Conservation (phyloP, 176 grass and related monocot genomes). For the Stipa capillata region DNA sequence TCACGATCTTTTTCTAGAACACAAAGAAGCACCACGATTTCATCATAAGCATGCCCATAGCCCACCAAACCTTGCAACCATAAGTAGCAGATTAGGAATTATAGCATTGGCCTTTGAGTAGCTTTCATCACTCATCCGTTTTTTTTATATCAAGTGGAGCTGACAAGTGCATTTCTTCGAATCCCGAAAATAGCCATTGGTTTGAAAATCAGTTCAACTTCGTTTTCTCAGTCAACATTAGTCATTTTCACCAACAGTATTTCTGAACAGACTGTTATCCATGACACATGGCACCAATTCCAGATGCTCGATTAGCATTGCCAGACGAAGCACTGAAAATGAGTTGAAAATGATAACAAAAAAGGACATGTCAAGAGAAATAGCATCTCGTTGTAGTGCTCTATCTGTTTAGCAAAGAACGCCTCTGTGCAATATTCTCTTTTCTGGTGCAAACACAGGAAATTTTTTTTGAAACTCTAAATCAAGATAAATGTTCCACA, state of each 20-base stretch:
- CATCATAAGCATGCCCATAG: neutral
- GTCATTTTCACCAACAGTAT: neutral
- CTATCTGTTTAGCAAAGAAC: neutral
- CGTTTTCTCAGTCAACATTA: neutral
- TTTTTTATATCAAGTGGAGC: neutral
- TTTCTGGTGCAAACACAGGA: neutral
- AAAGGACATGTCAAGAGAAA: neutral
- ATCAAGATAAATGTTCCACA: neutral
- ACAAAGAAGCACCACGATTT: neutral
- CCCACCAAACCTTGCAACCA: neutral
- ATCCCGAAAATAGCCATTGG: neutral
- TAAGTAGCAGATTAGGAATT: neutral
- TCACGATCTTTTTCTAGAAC: neutral
- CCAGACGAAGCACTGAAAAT: neutral
- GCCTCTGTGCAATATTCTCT: neutral
- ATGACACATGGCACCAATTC: neutral
- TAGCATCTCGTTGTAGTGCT: neutral
- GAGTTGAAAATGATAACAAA: neutral
- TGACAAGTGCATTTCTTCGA: neutral
- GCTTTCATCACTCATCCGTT: neutral
- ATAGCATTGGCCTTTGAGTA: neutral
- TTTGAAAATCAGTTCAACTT: neutral
- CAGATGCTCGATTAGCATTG: neutral
- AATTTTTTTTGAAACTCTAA: neutral
- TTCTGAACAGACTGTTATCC: neutral